phyloP scores from a whole-genome alignment of 2,329 filamentous ascomycete species.

The Trichoderma sp. region DNA sequence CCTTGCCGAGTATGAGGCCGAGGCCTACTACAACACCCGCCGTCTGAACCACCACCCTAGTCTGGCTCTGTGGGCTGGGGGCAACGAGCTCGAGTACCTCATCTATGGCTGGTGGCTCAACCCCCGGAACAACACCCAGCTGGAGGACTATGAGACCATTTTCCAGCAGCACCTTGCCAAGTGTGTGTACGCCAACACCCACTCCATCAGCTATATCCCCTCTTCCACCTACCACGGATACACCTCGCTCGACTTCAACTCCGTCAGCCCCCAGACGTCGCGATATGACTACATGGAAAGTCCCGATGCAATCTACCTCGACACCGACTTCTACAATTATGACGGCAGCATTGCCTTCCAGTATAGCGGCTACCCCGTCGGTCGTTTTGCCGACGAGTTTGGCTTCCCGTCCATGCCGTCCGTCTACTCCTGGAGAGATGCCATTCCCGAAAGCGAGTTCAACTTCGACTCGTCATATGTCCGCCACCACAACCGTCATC shows the following conservation, averaged over 20 bases:
- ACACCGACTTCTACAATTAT: slow-evolving; percentile 65
- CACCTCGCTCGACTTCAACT: slow-evolving; percentile 52
- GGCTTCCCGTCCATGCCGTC: slow-evolving; percentile 65
- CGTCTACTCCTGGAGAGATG: slow-evolving; percentile 59
- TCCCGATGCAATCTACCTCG: slow-evolving; percentile 58
- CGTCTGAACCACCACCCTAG: slow-evolving; percentile 63
- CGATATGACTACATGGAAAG: slow-evolving; percentile 57
- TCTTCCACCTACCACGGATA: slow-evolving; percentile 63
- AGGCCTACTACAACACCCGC: slow-evolving; percentile 62
- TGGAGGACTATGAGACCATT: slow-evolving; percentile 57
- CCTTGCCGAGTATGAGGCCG: slow-evolving; percentile 55
- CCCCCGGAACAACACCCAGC: slow-evolving; percentile 45
- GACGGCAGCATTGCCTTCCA: slow-evolving; percentile 56
- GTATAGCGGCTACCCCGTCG: slow-evolving; percentile 55
- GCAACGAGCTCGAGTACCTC: slow-evolving; percentile 63
- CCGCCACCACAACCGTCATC: slow-evolving; percentile 59
- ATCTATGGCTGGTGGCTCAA: slow-evolving; percentile 44
- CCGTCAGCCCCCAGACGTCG: slow-evolving; percentile 56
- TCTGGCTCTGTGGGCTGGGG: slow-evolving; percentile 56
- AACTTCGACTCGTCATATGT: slow-evolving; percentile 60
- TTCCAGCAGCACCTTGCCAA: slow-evolving; percentile 59
- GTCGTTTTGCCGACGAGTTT: slow-evolving; percentile 65
- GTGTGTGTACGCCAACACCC: slow-evolving; percentile 59
- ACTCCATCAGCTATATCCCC: slow-evolving; percentile 64
- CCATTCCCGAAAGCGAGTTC: slow-evolving; percentile 52